Conservation (phyloP, 305 asterid species). For the Fraxinus nigra region DNA sequence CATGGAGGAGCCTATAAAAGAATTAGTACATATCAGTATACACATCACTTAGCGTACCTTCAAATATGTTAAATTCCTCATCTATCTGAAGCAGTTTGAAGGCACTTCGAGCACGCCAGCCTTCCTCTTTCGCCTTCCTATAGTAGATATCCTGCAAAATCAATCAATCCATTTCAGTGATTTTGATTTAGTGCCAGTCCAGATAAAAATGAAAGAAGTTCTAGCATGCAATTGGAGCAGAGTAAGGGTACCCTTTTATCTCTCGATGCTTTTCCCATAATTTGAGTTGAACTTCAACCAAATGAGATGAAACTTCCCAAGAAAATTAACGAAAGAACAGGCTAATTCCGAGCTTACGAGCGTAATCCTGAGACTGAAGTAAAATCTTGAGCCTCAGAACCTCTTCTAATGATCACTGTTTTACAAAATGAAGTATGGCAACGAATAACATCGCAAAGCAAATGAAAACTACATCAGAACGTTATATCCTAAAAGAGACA, state of each 20-base stretch:
- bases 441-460: not conserved
- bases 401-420: not conserved
- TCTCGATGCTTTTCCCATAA: constrained; percentile 95
- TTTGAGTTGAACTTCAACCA: constrained; percentile 8
- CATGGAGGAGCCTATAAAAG: not conserved
- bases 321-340: not conserved
- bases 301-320: not conserved
- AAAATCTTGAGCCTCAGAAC: not conserved
- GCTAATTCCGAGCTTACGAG: not conserved
- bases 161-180: constrained; percentile 10
- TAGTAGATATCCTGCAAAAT: constrained; percentile 78
- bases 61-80: constrained; percentile 84
- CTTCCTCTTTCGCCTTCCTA: constrained; percentile 94
- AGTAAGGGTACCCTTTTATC: constrained; percentile 65
- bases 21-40: not conserved
- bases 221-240: not conserved
- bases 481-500: not conserved
- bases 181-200: not conserved
- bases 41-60: constrained; percentile 43
- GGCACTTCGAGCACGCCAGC: constrained; percentile 96
- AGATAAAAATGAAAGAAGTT: not conserved
- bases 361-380: not conserved
- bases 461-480: constrained; percentile 1
- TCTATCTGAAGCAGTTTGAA: constrained; percentile 96
- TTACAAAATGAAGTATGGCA: constrained; percentile 1